Evolutionary conservation across 345 rosid species (phyloP), one percentile per base, ranked within the genome.

Genomic region (Cochlearia excelsa): DNA sequence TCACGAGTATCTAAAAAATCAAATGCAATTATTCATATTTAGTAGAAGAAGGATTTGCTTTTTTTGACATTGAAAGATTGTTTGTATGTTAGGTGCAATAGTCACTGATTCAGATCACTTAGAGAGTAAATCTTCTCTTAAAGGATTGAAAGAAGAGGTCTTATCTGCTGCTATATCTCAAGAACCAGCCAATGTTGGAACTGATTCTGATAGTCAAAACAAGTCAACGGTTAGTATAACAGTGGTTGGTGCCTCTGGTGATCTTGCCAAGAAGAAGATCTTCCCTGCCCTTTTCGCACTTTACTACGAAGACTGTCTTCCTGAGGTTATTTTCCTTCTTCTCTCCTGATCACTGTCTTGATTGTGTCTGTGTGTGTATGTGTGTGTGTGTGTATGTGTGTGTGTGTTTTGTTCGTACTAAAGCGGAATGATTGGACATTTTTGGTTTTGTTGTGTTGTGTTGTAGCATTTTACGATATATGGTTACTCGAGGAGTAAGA

Each of bases 191-290:
- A 37, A 2, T 6, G 7, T 37, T 37, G 60, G 30, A 34, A 73
- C 51, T 50, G 71, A 60, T 29, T 80, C 72, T 61, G 75, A 78
- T 69, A 61, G 66, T 68, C 29, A 58, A 62, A 46, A 69, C 45
- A 78, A 79, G 68, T 79, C 95, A 23, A 72, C 95, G 45, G 96
- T 93, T 70, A 87, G 92, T 67, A 93, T 93, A 40, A 84, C 95
- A 6, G 88, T 93, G 29, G 95, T 93, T 27, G 99, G 99, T 69
- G 99, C 99, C 40, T 93, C 99, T 59, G 99, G 99, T 71, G 99
- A 93, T 81, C 99, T 89, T 65, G 97, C 99, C 43, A 93, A 93
- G 84, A 93, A 93, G 73, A 93, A 93, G 77, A 93, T 93, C 71
- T 93, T 93, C 67, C 99, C 97, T 41, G 97, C 99, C 16, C 97